These are phyloP conservation scores for Poteriospumella lacustris DNA, from an alignment of 108 stramenopile genomes.

Conservation along the genomic window DNA sequence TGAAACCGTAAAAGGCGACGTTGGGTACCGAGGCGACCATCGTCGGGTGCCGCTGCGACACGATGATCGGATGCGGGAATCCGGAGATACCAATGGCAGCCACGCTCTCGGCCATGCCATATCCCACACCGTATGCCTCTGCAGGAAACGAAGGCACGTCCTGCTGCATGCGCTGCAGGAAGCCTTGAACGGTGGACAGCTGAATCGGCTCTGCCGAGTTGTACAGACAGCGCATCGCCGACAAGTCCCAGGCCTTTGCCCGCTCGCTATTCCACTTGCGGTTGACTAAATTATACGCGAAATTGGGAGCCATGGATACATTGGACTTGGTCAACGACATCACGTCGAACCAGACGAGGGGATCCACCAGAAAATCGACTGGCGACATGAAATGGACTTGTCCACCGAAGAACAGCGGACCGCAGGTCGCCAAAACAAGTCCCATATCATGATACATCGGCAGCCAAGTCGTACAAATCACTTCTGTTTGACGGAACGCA, in stretches of 20 bases:
- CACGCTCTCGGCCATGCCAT: conserved; percentile 11
- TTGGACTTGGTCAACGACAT: neutral
- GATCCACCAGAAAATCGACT: conserved; percentile 8
- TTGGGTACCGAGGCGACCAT: too few species aligned
- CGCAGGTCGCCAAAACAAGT: neutral
- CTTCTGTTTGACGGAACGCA: too few species aligned
- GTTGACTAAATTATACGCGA: conserved; percentile 9
- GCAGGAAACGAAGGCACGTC: neutral
- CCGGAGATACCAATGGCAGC: too few species aligned
- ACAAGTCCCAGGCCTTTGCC: neutral
- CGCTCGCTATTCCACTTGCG: too few species aligned
- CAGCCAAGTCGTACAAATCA: too few species aligned
- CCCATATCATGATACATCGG: conserved; percentile 32
- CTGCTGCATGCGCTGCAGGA: neutral
- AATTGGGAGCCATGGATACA: conserved; percentile 2
- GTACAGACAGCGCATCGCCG: neutral
- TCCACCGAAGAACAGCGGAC: neutral
- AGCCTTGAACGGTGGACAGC: neutral
- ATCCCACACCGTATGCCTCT: neutral
- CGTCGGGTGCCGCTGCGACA: too few species aligned
- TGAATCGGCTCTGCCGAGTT: conserved; percentile 4
- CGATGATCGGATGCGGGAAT: too few species aligned
- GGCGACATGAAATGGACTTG: conserved; percentile 15
- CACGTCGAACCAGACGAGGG: conserved; percentile 1
- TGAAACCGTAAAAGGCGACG: too few species aligned